Evolutionary conservation across 768 basidiomycete species (phyloP).

Genomic region (Cyclocybe aegerita): DNA sequence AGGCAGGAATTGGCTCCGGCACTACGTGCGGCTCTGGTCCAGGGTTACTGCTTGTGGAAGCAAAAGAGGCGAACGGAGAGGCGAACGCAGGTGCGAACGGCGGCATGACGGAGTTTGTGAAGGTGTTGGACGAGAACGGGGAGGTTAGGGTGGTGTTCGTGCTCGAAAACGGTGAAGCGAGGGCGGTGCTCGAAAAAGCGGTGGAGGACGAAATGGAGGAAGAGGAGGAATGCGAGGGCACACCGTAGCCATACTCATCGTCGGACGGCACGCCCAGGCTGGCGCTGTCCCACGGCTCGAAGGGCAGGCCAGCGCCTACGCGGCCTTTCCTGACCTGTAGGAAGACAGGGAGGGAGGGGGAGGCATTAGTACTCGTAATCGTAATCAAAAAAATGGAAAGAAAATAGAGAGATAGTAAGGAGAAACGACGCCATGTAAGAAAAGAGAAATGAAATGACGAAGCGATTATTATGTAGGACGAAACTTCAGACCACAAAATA

Average conservation of each 20-base stretch:
- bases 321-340: conserved; percentile 51
- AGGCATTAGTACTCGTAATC: too few species aligned
- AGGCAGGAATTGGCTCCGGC: not conserved
- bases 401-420: too few species aligned
- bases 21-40: too few species aligned
- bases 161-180: too few species aligned
- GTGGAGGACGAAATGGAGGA: conserved; percentile 16
- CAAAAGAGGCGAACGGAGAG: not conserved
- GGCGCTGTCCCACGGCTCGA: conserved; percentile 51
- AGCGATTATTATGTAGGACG: too few species aligned
- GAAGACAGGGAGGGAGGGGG: too few species aligned
- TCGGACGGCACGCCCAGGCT: conserved; percentile 14
- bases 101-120: not conserved
- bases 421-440: too few species aligned
- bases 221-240: conserved; percentile 12
- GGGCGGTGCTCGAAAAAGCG: not conserved
- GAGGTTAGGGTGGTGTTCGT: too few species aligned
- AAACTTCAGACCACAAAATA: too few species aligned
- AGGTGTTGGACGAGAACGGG: too few species aligned
- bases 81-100: not conserved
- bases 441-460: conserved; percentile 2
- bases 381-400: too few species aligned
- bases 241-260: conserved; percentile 13
- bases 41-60: not conserved
- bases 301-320: conserved; percentile 51